Conservation (phyloP, 108 stramenopile genomes). For the Epithemia pelagica region DNA sequence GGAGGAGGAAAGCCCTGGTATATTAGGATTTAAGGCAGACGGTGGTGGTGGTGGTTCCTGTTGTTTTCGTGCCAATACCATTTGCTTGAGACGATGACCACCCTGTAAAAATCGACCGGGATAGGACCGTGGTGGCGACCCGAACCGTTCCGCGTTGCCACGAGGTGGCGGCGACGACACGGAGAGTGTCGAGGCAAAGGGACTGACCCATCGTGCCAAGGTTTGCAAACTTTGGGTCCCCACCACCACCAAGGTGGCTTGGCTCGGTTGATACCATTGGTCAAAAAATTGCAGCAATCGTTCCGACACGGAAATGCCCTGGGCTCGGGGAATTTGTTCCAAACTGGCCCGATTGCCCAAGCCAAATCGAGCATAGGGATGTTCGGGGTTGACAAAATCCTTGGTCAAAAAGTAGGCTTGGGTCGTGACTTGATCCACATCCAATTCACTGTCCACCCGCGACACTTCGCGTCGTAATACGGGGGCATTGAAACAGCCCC, state of each 20-base stretch:
- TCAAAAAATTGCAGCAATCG: conserved; percentile 48
- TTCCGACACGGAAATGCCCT: conserved; percentile 43
- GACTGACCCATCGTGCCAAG: conserved; percentile 51
- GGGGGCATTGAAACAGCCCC: conserved; percentile 22
- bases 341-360: conserved; percentile 56
- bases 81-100: conserved; percentile 7
- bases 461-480: conserved; percentile 52
- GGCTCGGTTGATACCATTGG: conserved; percentile 41
- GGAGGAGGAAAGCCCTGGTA: background rate
- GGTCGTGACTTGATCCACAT: conserved; percentile 34
- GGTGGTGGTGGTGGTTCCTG: background rate
- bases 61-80: conserved; percentile 1
- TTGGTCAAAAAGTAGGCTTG: conserved; percentile 57
- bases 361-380: conserved; percentile 57
- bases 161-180: background rate
- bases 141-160: conserved; percentile 5
- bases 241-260: conserved; percentile 63
- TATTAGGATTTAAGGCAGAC: background rate
- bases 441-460: conserved; percentile 60
- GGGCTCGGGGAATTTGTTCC: conserved; percentile 29
- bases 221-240: conserved; percentile 33
- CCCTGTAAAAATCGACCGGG: conserved; percentile 10
- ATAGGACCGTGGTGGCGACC: conserved; percentile 4
- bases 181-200: conserved; percentile 49
- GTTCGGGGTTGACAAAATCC: conserved; percentile 46